Evolutionary conservation across 1,284 basidiomycete species (phyloP).

Genomic region (Xerocomus minutiporus): DNA sequence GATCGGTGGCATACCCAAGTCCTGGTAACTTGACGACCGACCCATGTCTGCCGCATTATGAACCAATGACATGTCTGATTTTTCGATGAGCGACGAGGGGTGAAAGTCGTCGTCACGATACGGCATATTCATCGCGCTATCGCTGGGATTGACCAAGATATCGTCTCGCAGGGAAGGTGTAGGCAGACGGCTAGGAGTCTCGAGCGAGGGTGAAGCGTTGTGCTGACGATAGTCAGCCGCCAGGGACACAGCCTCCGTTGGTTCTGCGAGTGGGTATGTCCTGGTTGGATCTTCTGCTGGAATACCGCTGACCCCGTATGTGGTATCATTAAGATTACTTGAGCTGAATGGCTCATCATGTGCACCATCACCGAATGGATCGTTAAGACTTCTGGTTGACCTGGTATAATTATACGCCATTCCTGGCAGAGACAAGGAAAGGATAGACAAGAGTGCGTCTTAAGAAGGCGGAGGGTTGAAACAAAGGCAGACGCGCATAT

Average conservation of each 20-base stretch:
- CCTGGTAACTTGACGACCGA: constrained; percentile 41
- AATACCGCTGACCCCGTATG: constrained; percentile 20
- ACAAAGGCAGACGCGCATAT: background rate
- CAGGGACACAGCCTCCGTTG: constrained; percentile 25
- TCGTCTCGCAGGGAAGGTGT: constrained; percentile 13
- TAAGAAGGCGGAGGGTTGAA: background rate
- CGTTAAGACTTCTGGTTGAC: constrained; percentile 11
- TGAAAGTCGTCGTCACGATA: constrained; percentile 30
- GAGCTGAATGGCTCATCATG: constrained; percentile 22
- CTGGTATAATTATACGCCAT: constrained; percentile 23
- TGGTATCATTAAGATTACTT: constrained; percentile 14
- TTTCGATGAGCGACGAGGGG: constrained; percentile 29
- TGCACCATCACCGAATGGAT: constrained; percentile 27
- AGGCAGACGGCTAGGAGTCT: constrained; percentile 11
- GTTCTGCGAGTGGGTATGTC: constrained; percentile 5
- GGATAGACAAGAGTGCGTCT: background rate
- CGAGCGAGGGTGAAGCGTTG: constrained; percentile 11
- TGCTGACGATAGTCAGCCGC: constrained; percentile 27
- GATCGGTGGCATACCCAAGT: constrained; percentile 46
- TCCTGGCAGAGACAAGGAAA: constrained; percentile 18
- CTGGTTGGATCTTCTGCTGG: constrained; percentile 8
- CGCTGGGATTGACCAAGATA: constrained; percentile 1
- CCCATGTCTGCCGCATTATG: constrained; percentile 42
- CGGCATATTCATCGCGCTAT: constrained; percentile 6
- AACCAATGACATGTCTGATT: constrained; percentile 41